Percentiles rank a stretch among this genome's conserved stretches.
Conservation (phyloP, 257 asterid species). For the Solanum lycopersicoides region DNA sequence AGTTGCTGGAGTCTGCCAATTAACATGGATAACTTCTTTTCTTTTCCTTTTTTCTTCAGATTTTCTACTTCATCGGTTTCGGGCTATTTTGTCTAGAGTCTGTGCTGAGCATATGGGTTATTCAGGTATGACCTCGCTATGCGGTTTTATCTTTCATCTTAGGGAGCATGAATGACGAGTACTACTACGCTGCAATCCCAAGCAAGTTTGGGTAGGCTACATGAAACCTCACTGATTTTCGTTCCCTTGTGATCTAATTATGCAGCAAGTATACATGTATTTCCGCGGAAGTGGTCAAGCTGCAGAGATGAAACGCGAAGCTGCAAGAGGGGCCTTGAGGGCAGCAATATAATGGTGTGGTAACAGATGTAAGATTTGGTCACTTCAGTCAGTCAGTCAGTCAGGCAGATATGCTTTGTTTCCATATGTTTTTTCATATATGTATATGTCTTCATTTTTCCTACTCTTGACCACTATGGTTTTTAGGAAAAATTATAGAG, state of each 20-base stretch:
- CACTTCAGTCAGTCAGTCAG: background rate
- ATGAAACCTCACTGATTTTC: background rate
- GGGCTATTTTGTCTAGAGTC: constrained; percentile 87
- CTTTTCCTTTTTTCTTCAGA: constrained; percentile 16
- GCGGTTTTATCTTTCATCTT: background rate
- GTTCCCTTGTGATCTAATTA: background rate
- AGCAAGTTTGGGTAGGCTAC: background rate
- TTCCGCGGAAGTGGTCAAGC: constrained; percentile 51
- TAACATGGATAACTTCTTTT: background rate
- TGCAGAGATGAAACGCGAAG: constrained; percentile 45
- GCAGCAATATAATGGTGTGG: constrained; percentile 19
- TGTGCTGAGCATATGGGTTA: constrained; percentile 87
- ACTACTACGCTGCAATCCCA: background rate
- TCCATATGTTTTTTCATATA: background rate
- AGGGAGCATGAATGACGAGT: background rate
- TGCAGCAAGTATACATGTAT: constrained; percentile 54
- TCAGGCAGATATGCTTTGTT: background rate
- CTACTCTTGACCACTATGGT: background rate
- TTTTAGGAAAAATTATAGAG: background rate
- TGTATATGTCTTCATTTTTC: background rate
- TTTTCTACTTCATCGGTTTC: constrained; percentile 91
- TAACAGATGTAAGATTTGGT: background rate
- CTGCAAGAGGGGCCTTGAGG: constrained; percentile 40
- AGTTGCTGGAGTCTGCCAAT: background rate
- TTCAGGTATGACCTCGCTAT: constrained; percentile 45